Evolutionary conservation across 768 basidiomycete species (phyloP).

Genomic region (Gloeophyllum trabeum): DNA sequence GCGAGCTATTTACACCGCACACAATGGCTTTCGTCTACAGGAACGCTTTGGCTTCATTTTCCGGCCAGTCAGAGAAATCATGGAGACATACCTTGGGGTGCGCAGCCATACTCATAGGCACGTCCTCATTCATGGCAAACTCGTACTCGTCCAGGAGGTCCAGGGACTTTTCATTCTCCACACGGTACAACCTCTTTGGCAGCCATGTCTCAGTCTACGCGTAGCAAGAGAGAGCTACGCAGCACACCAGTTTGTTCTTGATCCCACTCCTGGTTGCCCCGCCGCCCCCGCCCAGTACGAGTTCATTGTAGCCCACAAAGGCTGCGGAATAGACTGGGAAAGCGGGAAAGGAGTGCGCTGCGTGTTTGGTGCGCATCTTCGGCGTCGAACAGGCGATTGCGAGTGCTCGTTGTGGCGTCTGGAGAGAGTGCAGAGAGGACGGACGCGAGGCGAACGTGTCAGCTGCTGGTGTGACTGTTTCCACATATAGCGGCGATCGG

Average conservation of each 20-base stretch:
- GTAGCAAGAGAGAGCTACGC: neutral
- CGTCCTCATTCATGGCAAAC: slow-evolving; percentile 76
- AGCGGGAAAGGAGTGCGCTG: slow-evolving; percentile 57
- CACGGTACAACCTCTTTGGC: slow-evolving; percentile 55
- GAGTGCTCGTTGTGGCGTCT: neutral
- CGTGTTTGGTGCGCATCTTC: slow-evolving; percentile 73
- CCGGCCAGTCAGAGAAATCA: no score
- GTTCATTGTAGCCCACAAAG: slow-evolving; percentile 58
- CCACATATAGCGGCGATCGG: no score
- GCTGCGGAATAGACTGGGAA: slow-evolving; percentile 88
- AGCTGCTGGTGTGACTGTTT: no score
- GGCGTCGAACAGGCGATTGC: neutral
- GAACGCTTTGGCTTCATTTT: no score
- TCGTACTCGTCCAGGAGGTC: slow-evolving; percentile 57
- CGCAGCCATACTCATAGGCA: slow-evolving; percentile 91
- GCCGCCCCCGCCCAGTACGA: slow-evolving; percentile 85
- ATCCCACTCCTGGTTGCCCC: slow-evolving; percentile 82
- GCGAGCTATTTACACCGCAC: slow-evolving; percentile 81
- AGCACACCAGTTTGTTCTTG: slow-evolving; percentile 82
- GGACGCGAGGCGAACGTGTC: neutral
- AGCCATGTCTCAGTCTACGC: neutral
- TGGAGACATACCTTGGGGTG: slow-evolving; percentile 53
- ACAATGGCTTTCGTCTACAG: slow-evolving; percentile 43
- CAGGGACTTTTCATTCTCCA: slow-evolving; percentile 40
- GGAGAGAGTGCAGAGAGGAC: neutral